Percentiles rank a stretch among this genome's conserved stretches.
Conservation (phyloP, 176 grass and related monocot genomes). For the Areca catechu region DNA sequence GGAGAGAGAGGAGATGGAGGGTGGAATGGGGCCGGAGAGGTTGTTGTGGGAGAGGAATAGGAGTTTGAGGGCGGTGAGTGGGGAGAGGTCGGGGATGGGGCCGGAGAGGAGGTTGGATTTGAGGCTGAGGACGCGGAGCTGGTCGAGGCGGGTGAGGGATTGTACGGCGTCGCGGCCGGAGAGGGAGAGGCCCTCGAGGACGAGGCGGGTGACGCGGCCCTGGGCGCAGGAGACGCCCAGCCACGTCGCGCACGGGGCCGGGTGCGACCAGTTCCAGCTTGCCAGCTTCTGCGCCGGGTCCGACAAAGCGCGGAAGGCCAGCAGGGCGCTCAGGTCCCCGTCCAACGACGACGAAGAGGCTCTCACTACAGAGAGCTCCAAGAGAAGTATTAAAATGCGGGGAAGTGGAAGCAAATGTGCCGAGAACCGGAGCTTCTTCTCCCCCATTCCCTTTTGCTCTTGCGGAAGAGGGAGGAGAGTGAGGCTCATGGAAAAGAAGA, state of each 20-base stretch:
- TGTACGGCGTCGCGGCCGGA: conserved; percentile 36
- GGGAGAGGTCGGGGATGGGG: conserved; percentile 63
- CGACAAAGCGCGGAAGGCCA: conserved; percentile 45
- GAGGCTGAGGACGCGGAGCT: conserved; percentile 79
- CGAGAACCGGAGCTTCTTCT: no score
- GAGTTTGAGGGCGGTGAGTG: conserved; percentile 55
- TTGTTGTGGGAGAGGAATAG: conserved; percentile 66
- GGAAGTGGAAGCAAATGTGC: not conserved
- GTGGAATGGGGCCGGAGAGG: conserved; percentile 48
- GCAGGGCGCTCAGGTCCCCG: conserved; percentile 39
- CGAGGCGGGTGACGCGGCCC: conserved; percentile 66
- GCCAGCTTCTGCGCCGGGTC: conserved; percentile 30
- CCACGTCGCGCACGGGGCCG: conserved; percentile 61
- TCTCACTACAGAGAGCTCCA: not conserved
- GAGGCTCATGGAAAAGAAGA: no score
- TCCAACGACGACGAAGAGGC: conserved; percentile 45
- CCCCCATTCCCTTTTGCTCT: no score
- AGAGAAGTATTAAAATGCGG: conserved; percentile 12
- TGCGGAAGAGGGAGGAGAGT: no score
- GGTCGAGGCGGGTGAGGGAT: conserved; percentile 37
- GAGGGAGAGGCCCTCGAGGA: conserved; percentile 57
- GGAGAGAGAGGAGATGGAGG: conserved; percentile 36
- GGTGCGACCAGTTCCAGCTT: conserved; percentile 53
- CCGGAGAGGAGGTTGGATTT: conserved; percentile 59
- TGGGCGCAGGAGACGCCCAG: conserved; percentile 50